Percentiles rank a stretch among this genome's conserved stretches.
These are phyloP conservation scores for Calycina herbarum DNA, from an alignment of 2,329 filamentous ascomycete species.

Conservation along the genomic window DNA sequence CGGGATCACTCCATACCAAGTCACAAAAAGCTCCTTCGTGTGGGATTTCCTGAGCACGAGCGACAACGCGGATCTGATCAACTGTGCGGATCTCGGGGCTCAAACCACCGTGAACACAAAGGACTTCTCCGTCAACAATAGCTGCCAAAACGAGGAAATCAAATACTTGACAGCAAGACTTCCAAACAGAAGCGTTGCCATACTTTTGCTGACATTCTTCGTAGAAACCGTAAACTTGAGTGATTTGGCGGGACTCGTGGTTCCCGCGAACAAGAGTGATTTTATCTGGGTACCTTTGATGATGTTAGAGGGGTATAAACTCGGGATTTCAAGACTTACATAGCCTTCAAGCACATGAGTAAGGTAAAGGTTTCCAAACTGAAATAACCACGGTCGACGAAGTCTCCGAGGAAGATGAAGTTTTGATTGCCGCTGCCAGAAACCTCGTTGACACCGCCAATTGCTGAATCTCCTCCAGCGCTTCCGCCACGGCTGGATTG, in stretches of 20 bases:
- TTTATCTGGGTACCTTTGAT: constrained; percentile 64
- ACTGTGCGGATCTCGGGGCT: constrained; percentile 73
- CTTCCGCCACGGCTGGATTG: constrained; percentile 46
- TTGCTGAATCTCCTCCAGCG: constrained; percentile 39
- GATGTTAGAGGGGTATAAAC: constrained; percentile 20
- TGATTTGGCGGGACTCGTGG: constrained; percentile 76
- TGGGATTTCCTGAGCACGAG: constrained; percentile 72
- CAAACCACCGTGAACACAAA: constrained; percentile 71
- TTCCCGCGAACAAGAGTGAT: constrained; percentile 74
- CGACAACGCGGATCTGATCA: constrained; percentile 73
- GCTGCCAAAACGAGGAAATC: constrained; percentile 74
- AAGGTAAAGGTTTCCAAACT: constrained; percentile 72
- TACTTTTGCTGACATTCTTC: constrained; percentile 78
- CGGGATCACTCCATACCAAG: constrained; percentile 74
- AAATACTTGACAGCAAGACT: constrained; percentile 76
- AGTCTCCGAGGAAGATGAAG: constrained; percentile 72
- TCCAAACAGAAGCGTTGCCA: constrained; percentile 76
- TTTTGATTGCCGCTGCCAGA: constrained; percentile 62
- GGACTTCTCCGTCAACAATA: constrained; percentile 71
- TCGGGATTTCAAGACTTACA: constrained; percentile 46
- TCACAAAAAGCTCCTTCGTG: constrained; percentile 78
- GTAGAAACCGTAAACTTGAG: constrained; percentile 77
- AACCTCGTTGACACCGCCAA: constrained; percentile 39
- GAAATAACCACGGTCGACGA: constrained; percentile 74
- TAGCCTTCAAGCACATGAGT: constrained; percentile 70